phyloP scores from a whole-genome alignment of 1,284 basidiomycete species.

The Fomitopsis pinicola region DNA sequence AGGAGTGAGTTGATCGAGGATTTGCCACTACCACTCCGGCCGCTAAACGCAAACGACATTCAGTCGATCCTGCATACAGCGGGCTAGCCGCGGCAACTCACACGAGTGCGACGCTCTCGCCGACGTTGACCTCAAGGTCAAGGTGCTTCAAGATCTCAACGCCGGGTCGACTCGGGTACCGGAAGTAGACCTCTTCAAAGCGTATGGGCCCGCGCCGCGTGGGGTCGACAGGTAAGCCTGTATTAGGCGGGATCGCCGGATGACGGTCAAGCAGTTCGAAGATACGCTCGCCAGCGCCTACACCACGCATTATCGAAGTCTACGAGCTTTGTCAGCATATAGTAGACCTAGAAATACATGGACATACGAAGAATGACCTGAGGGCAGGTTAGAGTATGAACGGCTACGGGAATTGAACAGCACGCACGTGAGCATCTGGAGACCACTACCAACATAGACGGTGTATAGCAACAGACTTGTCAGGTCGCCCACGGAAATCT shows the following conservation, averaged over 20 bases:
- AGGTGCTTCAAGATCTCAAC: conserved; percentile 78
- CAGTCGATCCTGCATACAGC: background rate
- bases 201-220: conserved; percentile 62
- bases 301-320: conserved; percentile 85
- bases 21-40: conserved; percentile 88
- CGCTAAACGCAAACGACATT: conserved; percentile 39
- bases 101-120: conserved; percentile 91
- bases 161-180: conserved; percentile 82
- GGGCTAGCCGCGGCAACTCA: conserved; percentile 37
- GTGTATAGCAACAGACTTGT: conserved; percentile 93
- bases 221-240: conserved; percentile 53
- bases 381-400: background rate
- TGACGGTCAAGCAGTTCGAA: conserved; percentile 88
- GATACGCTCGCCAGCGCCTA: conserved; percentile 90
- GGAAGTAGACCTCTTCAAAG: conserved; percentile 81
- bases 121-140: conserved; percentile 72
- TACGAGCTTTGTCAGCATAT: conserved; percentile 21
- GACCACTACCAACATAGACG: conserved; percentile 80
- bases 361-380: conserved; percentile 38
- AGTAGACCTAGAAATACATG: background rate
- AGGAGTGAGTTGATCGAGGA: conserved; percentile 88
- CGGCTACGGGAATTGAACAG: background rate
- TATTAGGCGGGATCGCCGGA: conserved; percentile 65
- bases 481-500: conserved; percentile 88
- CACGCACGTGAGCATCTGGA: conserved; percentile 76